Evolutionary conservation across 192 early-diverging fungal species (phyloP).

Genomic region (Physocladia obscura): DNA sequence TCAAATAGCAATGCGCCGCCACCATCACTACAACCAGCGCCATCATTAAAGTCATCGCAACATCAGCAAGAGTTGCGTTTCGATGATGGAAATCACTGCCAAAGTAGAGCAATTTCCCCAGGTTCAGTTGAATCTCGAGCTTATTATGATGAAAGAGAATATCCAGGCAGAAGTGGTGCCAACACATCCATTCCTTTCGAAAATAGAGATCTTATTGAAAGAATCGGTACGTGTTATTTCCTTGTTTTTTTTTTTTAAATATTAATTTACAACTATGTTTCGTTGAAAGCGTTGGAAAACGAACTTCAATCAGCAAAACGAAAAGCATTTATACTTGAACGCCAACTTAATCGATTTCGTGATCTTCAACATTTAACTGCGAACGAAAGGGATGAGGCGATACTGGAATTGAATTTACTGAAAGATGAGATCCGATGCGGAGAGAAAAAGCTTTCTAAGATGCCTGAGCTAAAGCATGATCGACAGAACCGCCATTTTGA

Average conservation of each 20-base stretch:
- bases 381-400: constrained; percentile 21
- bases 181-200: too few species aligned
- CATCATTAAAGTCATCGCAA: too few species aligned
- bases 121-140: not conserved
- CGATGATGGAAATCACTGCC: not conserved
- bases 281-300: constrained; percentile 5
- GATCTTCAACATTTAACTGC: constrained; percentile 22
- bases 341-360: constrained; percentile 19
- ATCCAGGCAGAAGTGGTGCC: not conserved
- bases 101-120: not conserved
- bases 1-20: not conserved
- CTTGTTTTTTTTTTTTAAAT: not conserved
- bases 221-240: not conserved
- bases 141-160: not conserved
- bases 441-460: not conserved
- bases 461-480: too few species aligned
- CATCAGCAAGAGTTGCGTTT: too few species aligned
- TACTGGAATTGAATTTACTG: constrained; percentile 15
- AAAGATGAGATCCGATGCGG: constrained; percentile 14
- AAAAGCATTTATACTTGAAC: constrained; percentile 19
- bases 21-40: too few species aligned
- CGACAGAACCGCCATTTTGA: too few species aligned
- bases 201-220: not conserved
- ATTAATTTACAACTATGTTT: not conserved
- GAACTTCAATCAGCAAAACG: constrained; percentile 13